Evolutionary conservation across 495 filamentous ascomycete genomes (phyloP).

Genomic region (Penicillium maclennaniae): DNA sequence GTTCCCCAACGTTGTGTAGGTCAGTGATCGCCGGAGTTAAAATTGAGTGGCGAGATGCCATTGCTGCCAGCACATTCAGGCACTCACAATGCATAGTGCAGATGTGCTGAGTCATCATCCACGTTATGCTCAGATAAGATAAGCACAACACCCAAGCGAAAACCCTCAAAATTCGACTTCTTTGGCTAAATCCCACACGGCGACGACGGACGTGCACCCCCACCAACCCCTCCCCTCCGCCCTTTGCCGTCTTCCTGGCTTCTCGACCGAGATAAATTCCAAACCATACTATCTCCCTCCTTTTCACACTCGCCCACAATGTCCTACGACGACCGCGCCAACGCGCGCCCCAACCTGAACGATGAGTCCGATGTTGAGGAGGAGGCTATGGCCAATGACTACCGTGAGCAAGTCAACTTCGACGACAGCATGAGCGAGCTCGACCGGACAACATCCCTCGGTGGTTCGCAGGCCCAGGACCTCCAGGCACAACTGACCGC

Average conservation of each 20-base stretch:
- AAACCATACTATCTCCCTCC: constrained; percentile 9
- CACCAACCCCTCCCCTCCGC: constrained; percentile 21
- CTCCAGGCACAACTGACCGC: constrained; percentile 85
- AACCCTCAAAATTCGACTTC: constrained; percentile 52
- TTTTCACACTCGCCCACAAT: constrained; percentile 30
- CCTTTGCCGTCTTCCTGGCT: constrained; percentile 23
- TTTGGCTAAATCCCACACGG: constrained; percentile 44
- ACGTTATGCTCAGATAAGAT: constrained; percentile 46
- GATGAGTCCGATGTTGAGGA: constrained; percentile 92
- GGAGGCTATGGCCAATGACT: constrained; percentile 89
- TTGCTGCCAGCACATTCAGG: not conserved
- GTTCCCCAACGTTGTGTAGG: not conserved
- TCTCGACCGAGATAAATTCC: constrained; percentile 10
- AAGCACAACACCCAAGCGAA: constrained; percentile 50
- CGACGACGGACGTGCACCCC: constrained; percentile 37
- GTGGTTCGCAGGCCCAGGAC: constrained; percentile 59
- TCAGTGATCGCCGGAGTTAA: not conserved
- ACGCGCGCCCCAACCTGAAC: constrained; percentile 52
- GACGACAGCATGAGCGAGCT: constrained; percentile 79
- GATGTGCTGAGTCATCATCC: constrained; percentile 35
- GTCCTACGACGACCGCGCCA: constrained; percentile 51
- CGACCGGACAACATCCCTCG: constrained; percentile 57
- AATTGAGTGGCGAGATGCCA: not conserved
- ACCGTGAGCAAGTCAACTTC: constrained; percentile 89
- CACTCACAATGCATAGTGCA: not conserved